Evolutionary conservation across 345 rosid species (phyloP), one percentile per base, ranked within the genome.

Genomic region (Turnera subulata): DNA sequence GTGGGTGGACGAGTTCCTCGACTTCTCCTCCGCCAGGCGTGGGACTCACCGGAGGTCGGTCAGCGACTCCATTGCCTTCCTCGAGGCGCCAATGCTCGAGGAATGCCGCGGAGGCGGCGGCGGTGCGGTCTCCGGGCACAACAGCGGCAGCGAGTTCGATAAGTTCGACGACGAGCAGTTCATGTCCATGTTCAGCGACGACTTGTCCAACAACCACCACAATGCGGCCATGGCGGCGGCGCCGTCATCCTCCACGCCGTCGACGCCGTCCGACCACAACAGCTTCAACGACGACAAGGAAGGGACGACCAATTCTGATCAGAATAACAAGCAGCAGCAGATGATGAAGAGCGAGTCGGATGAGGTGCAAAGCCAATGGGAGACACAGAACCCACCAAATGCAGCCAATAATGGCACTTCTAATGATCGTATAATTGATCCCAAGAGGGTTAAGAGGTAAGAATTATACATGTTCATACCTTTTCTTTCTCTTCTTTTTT

Each of bases 401-500:
- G 29, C 69, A 23, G 19, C 59, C 47, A 33, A 43, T 33, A 14
- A 23, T 29, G 16, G 43, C 39, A n/a, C 50, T 17, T 46, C 53
- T 13, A 26, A 23, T 24, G 69, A 70, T 16, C 56, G 61, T 6
- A 53, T 59, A 11, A 23, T 59, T 10, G 75, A 70, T 35, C 70
- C 75, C 62, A 64, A 70, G 60, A 64, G 75, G 50, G 70, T 70
- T 19, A 70, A 64, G 51, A 70, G 75, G 74, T 65, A 65, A 50
- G 21, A 29, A 29, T 8, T 8, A 29, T 8, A 29, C n/a, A n/a
- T n/a, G n/a, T n/a, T n/a, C n/a, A n/a, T n/a, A 29, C 8, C 35
- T 8, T 3, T 3, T 29, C 35, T 29, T 29, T 29, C 35, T 29
- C 35, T 29, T 29, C 8, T 29, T 8, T 29, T 29, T 3, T 29